These are phyloP conservation scores for Eucommia ulmoides DNA, from an alignment of 257 asterid species.

Conservation along the genomic window DNA sequence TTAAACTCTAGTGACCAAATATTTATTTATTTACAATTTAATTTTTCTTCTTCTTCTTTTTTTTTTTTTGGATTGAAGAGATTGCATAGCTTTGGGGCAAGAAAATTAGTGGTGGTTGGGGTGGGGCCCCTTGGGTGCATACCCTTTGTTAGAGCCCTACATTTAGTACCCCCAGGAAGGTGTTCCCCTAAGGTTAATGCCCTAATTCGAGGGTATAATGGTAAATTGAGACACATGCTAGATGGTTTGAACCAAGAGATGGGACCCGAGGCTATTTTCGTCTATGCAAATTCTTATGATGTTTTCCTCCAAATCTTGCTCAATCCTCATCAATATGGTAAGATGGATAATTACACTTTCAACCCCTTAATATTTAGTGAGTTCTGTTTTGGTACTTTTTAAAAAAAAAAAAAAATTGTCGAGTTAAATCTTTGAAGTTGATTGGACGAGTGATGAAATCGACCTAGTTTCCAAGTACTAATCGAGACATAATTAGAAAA, in stretches of 20 bases:
- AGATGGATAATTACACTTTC: neutral
- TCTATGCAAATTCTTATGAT: conserved; percentile 33
- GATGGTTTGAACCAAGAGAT: conserved; percentile 15
- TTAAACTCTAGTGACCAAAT: too few species aligned
- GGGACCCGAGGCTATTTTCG: conserved; percentile 22
- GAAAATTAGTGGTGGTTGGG: conserved; percentile 30
- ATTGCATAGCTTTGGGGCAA: conserved; percentile 32
- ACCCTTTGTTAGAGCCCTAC: conserved; percentile 34
- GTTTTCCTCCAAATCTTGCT: conserved; percentile 24
- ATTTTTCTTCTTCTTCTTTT: too few species aligned
- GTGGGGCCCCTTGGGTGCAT: conserved; percentile 52
- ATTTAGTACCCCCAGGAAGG: conserved; percentile 19
- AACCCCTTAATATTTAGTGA: too few species aligned
- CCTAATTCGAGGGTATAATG: conserved; percentile 28
- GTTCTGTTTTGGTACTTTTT: too few species aligned
- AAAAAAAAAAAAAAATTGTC: too few species aligned
- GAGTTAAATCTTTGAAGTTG: too few species aligned
- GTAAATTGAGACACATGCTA: conserved; percentile 17
- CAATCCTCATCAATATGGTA: conserved; percentile 20
- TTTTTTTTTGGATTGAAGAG: too few species aligned
- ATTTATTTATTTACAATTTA: too few species aligned
- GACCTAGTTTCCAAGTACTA: too few species aligned
- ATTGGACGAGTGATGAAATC: too few species aligned
- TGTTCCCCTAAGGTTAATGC: conserved; percentile 28
- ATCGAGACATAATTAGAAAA: too few species aligned